Percentiles rank a stretch among this genome's conserved stretches.
These are phyloP conservation scores for Lasiodiplodia gonubiensis DNA, from an alignment of 2,329 filamentous ascomycete genomes.

Conservation along the genomic window DNA sequence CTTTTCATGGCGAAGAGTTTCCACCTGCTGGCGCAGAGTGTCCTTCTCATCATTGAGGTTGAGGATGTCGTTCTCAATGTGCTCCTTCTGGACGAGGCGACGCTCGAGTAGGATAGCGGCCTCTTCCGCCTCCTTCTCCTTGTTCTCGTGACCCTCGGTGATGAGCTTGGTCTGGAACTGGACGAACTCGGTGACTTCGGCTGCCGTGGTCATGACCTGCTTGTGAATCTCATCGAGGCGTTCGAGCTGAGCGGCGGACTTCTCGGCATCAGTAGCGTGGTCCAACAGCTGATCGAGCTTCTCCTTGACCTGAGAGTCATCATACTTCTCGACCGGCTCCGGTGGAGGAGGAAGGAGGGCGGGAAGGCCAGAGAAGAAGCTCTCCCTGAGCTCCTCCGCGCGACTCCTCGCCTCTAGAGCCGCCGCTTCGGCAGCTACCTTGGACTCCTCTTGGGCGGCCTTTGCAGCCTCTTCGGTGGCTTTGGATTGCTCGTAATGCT, in stretches of 20 bases:
- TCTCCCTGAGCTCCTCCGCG: slow-evolving; percentile 50
- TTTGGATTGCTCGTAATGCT: slow-evolving; percentile 90
- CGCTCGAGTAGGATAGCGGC: slow-evolving; percentile 81
- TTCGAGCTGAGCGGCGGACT: slow-evolving; percentile 76
- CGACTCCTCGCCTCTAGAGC: slow-evolving; percentile 50
- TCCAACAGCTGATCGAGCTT: slow-evolving; percentile 63
- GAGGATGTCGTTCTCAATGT: slow-evolving; percentile 56
- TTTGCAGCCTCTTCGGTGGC: slow-evolving; percentile 49
- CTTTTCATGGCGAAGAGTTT: slow-evolving; percentile 68
- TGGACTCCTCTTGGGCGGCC: slow-evolving; percentile 46
- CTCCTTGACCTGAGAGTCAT: slow-evolving; percentile 66
- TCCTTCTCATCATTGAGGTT: slow-evolving; percentile 53
- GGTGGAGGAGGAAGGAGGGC: slow-evolving; percentile 51
- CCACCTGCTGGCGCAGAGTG: slow-evolving; percentile 58
- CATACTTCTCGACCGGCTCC: slow-evolving; percentile 51
- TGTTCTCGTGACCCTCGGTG: slow-evolving; percentile 76
- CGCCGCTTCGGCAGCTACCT: slow-evolving; percentile 46
- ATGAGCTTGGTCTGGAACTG: slow-evolving; percentile 76
- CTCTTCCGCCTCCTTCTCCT: slow-evolving; percentile 79
- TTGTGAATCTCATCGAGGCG: slow-evolving; percentile 88
- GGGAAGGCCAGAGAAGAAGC: slow-evolving; percentile 49
- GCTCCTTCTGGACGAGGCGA: slow-evolving; percentile 69
- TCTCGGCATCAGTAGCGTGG: slow-evolving; percentile 68
- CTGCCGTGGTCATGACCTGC: slow-evolving; percentile 82
- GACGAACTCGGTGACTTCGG: slow-evolving; percentile 83